Evolutionary conservation across 176 grass and related monocot species (phyloP), one percentile per base, ranked within the genome.

Genomic region (Pontederia paniculata): DNA sequence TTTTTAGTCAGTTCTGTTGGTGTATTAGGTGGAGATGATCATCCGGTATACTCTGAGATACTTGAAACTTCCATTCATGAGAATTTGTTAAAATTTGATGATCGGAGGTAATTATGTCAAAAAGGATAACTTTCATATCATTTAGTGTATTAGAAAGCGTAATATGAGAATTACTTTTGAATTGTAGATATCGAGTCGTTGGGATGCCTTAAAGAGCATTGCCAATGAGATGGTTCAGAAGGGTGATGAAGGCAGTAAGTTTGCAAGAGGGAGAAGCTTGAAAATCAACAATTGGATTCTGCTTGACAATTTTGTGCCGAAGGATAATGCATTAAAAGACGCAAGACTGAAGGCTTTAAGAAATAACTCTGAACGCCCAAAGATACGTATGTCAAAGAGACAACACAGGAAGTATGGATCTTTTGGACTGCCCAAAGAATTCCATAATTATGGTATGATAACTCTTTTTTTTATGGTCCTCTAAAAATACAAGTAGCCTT

Each of bases 201-300:
- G 11, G 21, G 80, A 88, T 57, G 44, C 75, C 14, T 61, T 88
- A 11, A 74, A 64, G 1, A 68, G 1, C 71, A 12, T 89, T 68
- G 23, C 84, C 14, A 68, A 78, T 75, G 80, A 89, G 55, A 89
- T 89, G 70, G 80, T 89, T 78, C 50, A 67, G 66, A 84, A 84
- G 58, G 70, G 85, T 53, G 80, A 64, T 42, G 80, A 80, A 20
- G 44, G 60, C 52, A 74, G 42, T 16, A 89, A 69, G 67, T 77
- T 74, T 74, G 19, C 50, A 5, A 88, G 74, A 22, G 37, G 25
- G 43, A 89, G 80, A 72, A 89, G 69, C 66, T 65, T 89, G 43
- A 89, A 74, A 69, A 45, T 84, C 10, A 80, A 81, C 43, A 84
- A 69, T 25, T 72, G 73, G 14, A 77, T 89, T 54, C 63, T 84